phyloP scores from a whole-genome alignment of 2,329 filamentous ascomycete species.

The Piedraia hortae region DNA sequence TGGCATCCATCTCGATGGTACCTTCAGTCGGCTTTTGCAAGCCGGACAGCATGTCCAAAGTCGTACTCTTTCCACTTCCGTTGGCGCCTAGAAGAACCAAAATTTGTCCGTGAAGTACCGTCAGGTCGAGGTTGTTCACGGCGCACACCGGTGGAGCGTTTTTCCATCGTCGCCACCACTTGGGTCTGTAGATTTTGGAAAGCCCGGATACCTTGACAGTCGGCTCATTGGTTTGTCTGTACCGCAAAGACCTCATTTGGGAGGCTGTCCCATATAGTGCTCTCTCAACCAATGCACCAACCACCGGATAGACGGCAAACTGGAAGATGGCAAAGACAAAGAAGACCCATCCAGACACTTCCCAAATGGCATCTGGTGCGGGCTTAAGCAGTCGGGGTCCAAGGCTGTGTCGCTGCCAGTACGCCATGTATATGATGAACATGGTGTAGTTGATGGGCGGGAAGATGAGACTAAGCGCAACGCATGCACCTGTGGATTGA shows the following conservation, averaged over 20 bases:
- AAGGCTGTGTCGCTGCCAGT: conserved; percentile 37
- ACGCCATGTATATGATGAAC: conserved; percentile 52
- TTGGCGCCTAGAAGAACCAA: conserved; percentile 70
- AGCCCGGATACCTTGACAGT: conserved; percentile 47
- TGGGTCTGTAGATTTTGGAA: conserved; percentile 50
- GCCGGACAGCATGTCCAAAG: conserved; percentile 64
- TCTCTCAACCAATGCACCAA: conserved; percentile 49
- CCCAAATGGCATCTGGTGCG: conserved; percentile 31
- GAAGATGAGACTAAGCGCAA: conserved; percentile 48
- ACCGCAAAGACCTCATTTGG: conserved; percentile 18
- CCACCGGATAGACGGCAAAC: conserved; percentile 45
- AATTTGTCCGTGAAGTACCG: conserved; percentile 52
- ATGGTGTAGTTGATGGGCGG: conserved; percentile 70
- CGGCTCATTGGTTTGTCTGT: conserved; percentile 8
- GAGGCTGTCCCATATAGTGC: conserved; percentile 48
- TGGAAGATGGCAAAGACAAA: conserved; percentile 57
- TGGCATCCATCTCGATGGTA: conserved; percentile 47
- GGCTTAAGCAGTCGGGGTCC: conserved; percentile 32
- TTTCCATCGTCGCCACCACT: conserved; percentile 27
- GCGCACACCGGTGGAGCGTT: conserved; percentile 54
- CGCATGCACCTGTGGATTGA: conserved; percentile 34
- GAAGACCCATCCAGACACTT: conserved; percentile 43
- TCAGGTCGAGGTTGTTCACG: conserved; percentile 44
- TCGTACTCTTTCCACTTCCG: conserved; percentile 73
- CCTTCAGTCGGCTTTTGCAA: conserved; percentile 52